A percentile compares a stretch with the other conserved stretches of the same genome.
These are phyloP conservation scores for Phytophthora aleatoria DNA, from an alignment of 352 stramenopile species.

Conservation along the genomic window DNA sequence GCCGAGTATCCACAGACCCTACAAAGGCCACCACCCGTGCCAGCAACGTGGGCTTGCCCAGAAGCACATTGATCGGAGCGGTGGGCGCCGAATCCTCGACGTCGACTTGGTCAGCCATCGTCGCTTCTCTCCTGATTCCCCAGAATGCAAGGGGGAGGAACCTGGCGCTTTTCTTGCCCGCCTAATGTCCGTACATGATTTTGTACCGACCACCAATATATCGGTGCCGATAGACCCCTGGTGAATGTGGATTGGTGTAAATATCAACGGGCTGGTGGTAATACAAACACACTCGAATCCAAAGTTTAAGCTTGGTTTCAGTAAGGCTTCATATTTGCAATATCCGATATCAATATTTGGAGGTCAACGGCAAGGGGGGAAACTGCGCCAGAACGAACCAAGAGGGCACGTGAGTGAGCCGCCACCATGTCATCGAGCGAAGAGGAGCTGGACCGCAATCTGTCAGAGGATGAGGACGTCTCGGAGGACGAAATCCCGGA, in stretches of 20 bases:
- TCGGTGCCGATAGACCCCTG: slow-evolving; percentile 11
- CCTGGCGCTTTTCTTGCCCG: slow-evolving; percentile 34
- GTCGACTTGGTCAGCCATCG: slow-evolving; percentile 37
- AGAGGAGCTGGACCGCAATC: slow-evolving; percentile 83
- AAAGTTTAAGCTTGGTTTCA: slow-evolving; percentile 3
- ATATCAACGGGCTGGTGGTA: neutral
- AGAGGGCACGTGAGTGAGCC: slow-evolving; percentile 10
- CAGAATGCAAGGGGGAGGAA: slow-evolving; percentile 33
- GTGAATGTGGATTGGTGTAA: slow-evolving; percentile 3
- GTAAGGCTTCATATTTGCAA: neutral
- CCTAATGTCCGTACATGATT: slow-evolving; percentile 14
- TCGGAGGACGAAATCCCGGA: slow-evolving; percentile 81
- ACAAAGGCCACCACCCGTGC: slow-evolving; percentile 70
- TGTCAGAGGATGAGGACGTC: slow-evolving; percentile 80
- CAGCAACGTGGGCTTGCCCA: slow-evolving; percentile 60
- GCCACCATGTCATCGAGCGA: slow-evolving; percentile 88
- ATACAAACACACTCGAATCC: neutral
- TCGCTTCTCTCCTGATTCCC: slow-evolving; percentile 36
- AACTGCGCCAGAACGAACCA: slow-evolving; percentile 34
- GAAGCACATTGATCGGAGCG: slow-evolving; percentile 45
- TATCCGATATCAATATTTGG: slow-evolving; percentile 18
- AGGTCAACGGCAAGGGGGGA: slow-evolving; percentile 20
- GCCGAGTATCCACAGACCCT: slow-evolving; percentile 55
- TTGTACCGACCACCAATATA: slow-evolving; percentile 2
- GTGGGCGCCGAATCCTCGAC: slow-evolving; percentile 12